Percentiles rank a stretch among this genome's conserved stretches.
These are phyloP conservation scores for Phytophthora crassamura DNA, from an alignment of 352 stramenopile genomes.

Conservation along the genomic window DNA sequence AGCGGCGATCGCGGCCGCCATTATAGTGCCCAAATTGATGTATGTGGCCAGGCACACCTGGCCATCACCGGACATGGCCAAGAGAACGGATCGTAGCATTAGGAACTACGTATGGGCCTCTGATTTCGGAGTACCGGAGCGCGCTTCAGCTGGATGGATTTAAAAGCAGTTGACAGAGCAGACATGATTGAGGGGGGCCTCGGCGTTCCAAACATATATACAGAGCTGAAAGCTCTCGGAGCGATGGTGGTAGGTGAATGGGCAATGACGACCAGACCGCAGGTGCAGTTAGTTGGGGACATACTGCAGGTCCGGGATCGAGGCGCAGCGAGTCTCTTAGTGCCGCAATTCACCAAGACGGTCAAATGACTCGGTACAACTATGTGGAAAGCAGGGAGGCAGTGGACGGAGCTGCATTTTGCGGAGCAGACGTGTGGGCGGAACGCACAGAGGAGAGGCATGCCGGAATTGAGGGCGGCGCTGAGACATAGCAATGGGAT, in stretches of 20 bases:
- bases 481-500: too few species aligned
- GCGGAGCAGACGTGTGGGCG: too few species aligned
- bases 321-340: too few species aligned
- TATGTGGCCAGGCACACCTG: constrained; percentile 8
- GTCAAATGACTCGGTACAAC: too few species aligned
- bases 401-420: too few species aligned
- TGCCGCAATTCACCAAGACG: too few species aligned
- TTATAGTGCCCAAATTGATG: constrained; percentile 8
- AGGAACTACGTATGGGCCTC: neutral
- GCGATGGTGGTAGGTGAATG: neutral
- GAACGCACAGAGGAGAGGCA: too few species aligned
- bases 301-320: too few species aligned
- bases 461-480: too few species aligned
- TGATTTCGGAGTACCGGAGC: neutral
- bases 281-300: too few species aligned
- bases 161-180: neutral
- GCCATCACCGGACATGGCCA: neutral
- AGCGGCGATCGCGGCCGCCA: neutral
- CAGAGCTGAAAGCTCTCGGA: neutral
- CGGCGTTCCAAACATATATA: neutral
- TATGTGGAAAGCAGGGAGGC: too few species aligned
- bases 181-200: neutral
- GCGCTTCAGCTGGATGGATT: neutral
- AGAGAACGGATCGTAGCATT: neutral
- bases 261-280: neutral